Evolutionary conservation across 495 filamentous ascomycete genomes (phyloP).

Genomic region (Penicillium mononematosum): DNA sequence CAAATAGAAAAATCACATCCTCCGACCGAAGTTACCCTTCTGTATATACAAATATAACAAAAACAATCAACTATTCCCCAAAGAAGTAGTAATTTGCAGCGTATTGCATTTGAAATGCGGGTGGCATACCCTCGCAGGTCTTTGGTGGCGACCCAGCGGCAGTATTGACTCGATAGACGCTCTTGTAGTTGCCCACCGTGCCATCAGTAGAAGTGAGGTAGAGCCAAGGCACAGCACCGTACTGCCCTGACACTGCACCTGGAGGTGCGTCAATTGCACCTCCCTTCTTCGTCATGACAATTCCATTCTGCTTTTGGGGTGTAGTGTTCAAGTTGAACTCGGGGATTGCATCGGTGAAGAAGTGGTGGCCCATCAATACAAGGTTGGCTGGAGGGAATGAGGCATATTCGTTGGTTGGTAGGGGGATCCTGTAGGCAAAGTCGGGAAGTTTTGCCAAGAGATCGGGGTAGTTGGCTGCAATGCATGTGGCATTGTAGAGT

Average conservation of each 20-base stretch:
- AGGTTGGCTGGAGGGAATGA: constrained; percentile 52
- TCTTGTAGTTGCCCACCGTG: constrained; percentile 60
- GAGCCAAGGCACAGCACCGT: constrained; percentile 62
- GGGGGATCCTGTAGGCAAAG: constrained; percentile 38
- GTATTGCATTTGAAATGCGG: constrained; percentile 72
- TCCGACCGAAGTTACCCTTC: background rate
- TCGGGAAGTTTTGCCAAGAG: constrained; percentile 54
- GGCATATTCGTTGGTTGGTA: constrained; percentile 36
- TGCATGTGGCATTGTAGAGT: constrained; percentile 85
- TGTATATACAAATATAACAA: constrained; percentile 18
- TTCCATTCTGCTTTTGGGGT: constrained; percentile 51
- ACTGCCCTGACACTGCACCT: constrained; percentile 51
- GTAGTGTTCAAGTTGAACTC: constrained; percentile 75
- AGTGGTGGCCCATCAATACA: constrained; percentile 74
- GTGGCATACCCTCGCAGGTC: constrained; percentile 66
- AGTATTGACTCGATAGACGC: constrained; percentile 85
- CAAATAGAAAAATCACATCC: background rate
- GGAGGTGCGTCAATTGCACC: constrained; percentile 57
- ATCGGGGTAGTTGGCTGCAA: constrained; percentile 63
- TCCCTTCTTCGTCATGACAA: constrained; percentile 61
- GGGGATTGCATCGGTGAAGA: constrained; percentile 63
- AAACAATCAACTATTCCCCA: constrained; percentile 37
- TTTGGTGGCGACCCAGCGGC: constrained; percentile 75
- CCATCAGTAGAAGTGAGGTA: constrained; percentile 51
- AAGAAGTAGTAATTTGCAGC: constrained; percentile 70